phyloP scores from a whole-genome alignment of 2,329 filamentous ascomycete genomes.

The Onygena corvina region DNA sequence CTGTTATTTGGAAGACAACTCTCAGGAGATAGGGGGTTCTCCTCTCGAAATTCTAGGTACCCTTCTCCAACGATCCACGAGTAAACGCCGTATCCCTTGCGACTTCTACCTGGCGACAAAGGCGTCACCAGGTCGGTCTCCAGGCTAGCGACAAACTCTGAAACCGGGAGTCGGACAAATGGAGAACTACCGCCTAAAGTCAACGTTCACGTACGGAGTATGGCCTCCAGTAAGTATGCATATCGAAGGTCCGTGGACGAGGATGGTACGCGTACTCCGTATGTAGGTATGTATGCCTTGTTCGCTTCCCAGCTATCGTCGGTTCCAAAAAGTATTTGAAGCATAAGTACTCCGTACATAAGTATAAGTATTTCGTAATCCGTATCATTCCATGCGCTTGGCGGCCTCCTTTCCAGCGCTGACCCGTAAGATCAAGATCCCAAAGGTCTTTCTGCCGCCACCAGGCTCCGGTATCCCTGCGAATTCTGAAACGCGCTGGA shows the following conservation, averaged over 20 bases:
- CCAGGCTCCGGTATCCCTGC: constrained; percentile 5
- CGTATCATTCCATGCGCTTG: background rate
- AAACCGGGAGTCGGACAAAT: constrained; percentile 1
- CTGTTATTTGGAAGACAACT: too few relatives aligned
- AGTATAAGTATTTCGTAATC: too few relatives aligned
- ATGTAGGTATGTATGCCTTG: background rate
- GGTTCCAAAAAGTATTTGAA: background rate
- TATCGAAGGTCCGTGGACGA: background rate
- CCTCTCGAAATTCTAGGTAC: too few relatives aligned
- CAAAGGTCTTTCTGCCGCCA: constrained; percentile 1
- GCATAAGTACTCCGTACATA: too few relatives aligned
- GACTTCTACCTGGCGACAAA: background rate
- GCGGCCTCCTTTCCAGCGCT: background rate
- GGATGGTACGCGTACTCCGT: background rate
- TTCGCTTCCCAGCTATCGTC: background rate
- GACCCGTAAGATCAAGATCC: background rate
- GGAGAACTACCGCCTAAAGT: background rate
- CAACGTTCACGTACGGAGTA: constrained; percentile 2
- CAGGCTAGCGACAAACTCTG: background rate
- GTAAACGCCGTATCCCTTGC: constrained; percentile 1
- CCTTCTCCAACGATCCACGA: too few relatives aligned
- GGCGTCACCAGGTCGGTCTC: background rate
- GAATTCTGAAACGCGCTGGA: constrained; percentile 4
- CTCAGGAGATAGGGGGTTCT: too few relatives aligned
- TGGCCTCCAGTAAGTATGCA: background rate